A percentile compares a stretch with the other conserved stretches of the same genome.
phyloP scores from a whole-genome alignment of 192 early-diverging fungal species.

The Podila epicladia region DNA sequence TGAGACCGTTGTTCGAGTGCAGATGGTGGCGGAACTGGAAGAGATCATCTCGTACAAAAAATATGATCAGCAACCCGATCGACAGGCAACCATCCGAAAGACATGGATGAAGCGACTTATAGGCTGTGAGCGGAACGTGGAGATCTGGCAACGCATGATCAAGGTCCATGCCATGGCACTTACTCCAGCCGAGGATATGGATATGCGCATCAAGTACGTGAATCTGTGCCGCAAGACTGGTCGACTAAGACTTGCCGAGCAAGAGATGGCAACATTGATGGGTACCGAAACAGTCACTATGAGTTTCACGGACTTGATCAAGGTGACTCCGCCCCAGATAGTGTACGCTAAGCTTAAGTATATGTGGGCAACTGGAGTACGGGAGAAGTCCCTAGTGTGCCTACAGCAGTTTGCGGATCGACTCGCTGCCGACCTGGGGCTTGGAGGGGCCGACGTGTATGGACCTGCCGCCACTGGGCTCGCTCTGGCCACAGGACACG shows the following conservation, averaged over 20 bases:
- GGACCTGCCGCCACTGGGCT: conserved; percentile 18
- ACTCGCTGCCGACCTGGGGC: conserved; percentile 75
- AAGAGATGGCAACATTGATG: conserved; percentile 74
- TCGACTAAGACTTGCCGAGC: conserved; percentile 78
- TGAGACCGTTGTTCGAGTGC: conserved; percentile 86
- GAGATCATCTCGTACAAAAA: conserved; percentile 94
- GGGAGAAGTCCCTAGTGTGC: conserved; percentile 74
- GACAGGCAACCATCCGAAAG: conserved; percentile 75
- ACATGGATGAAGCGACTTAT: conserved; percentile 92
- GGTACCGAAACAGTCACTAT: conserved; percentile 19
- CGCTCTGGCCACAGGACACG: conserved; percentile 10
- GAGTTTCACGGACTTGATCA: conserved; percentile 25
- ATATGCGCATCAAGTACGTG: conserved; percentile 95
- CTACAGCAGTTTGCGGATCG: conserved; percentile 82
- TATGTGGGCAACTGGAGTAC: conserved; percentile 80
- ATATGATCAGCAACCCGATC: conserved; percentile 77
- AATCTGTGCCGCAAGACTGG: conserved; percentile 93
- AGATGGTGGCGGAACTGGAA: conserved; percentile 98
- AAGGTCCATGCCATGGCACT: conserved; percentile 89
- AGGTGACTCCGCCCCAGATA: conserved; percentile 65
- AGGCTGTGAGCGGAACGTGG: conserved; percentile 91
- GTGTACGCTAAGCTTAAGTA: conserved; percentile 94
- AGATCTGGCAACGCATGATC: conserved; percentile 94
- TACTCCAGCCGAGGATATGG: conserved; percentile 91
- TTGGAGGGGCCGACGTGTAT: conserved; percentile 40